Evolutionary conservation across 2,329 filamentous ascomycete genomes (phyloP), one percentile per base, ranked within the genome.

Genomic region (Pyrenochaeta sp.): DNA sequence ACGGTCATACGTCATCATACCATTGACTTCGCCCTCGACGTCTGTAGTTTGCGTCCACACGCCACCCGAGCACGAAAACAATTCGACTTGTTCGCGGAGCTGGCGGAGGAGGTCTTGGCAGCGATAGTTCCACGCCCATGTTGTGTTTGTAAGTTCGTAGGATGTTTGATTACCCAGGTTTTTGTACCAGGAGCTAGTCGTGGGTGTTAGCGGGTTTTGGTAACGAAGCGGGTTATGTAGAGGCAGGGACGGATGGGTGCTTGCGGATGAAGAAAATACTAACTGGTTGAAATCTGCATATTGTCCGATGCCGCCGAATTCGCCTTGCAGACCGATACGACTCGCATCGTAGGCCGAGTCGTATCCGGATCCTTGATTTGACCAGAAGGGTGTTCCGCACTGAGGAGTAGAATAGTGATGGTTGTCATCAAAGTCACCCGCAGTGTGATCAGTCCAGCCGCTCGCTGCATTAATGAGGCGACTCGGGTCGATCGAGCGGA

Each of bases 21-120:
- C 90, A 64, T 91, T 92, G 8, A 91, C 87, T 72, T 91, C 90
- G 4, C 89, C 89, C 71, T 91, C 89, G 0, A 91, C 89, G 65
- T 91, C 90, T 0, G 87, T 90, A 0, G 89, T 91, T 78, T 91
- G 89, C 0, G 90, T 91, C 84, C 88, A 91, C 0, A 91, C 84
- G 10, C 84, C 90, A 0, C 86, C 89, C 34, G 85, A 89, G 76
- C 90, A 91, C 0, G 85, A 81, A 54, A 82, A 91, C 10, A 76
- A 76, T 56, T 85, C 80, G 12, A 81, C 73, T 58, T 86, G 84
- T 2, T 82, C 80, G 12, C 72, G 67, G 2, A 86, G 72, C 56
- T 86, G 82, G 3, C 50, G 63, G 2, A 85, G 76, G 1, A 86
- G 72, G 13, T 83, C 65, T 42, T 88, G 83, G 0, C 85, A 83